Base-by-base conservation (phyloP, 805 yeast genomes). In the Millerozyma acaciae region DNA sequence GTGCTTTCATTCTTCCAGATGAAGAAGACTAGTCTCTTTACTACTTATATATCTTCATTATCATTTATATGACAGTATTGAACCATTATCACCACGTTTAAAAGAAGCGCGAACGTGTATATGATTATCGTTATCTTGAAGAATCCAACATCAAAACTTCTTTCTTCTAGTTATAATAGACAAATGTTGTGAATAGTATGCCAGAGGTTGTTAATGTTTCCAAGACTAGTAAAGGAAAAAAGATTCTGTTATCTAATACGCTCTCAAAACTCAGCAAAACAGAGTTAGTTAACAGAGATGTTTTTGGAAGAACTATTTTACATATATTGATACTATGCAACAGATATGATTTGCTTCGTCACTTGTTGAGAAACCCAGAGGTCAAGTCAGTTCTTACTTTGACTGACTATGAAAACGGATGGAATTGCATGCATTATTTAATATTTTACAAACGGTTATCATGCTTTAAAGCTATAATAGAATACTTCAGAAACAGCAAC, bases 391-490 rank as follows among this genome's bases (percentile, higher is more conserved):
- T 61, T 2, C 24, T 67, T 33, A 44, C 69, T 2, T 45, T 58
- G 0, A 57, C 65, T 2, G 96, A 89, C 53, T 63, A 62, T 33
- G 96, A 88, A 55, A 85, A 76, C 50, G 83, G 86, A 2, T 88
- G 94, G 82, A 83, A 84, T 26, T 76, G 86, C 16, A 62, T 89
- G 18, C 96, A 89, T 54, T 73, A 78, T 39, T 76, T 87, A 4
- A 60, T 84, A 9, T 75, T 65, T 43, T 60, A 73, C 40, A 83
- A 78, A 21, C 66, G 80, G 34, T 57, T 80, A 26, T 49, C 70
- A 13, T 72, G 82, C 48, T 78, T 80, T 7, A 70, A 66, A 33
- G 54, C 52, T 2, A 35, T 66, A 14, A 31, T 62, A 16, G 63
- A 60, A 15, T 47, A 47, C 38, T 47, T 59, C 20, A 47, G 35